Conservation (phyloP, 805 yeast species). For the Phaffomyces opuntiae region DNA sequence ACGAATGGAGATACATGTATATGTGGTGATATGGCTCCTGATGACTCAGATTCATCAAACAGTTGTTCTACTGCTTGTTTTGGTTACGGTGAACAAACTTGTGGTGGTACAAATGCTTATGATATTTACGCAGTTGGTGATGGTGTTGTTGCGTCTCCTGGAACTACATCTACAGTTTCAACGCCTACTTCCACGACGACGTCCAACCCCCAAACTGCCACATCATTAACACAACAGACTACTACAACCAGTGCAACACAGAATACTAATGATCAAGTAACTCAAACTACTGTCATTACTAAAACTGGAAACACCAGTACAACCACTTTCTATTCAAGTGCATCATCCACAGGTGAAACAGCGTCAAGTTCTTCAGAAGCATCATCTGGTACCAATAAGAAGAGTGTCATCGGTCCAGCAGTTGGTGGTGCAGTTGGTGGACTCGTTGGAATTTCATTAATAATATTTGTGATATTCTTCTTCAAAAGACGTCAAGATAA, state of each 20-base stretch:
- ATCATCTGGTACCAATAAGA: slow-evolving; percentile 5
- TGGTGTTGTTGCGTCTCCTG: too few species aligned
- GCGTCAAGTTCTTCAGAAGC: slow-evolving; percentile 7
- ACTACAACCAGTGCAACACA: slow-evolving; percentile 12
- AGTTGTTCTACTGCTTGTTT: slow-evolving; percentile 40
- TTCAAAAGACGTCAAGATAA: slow-evolving; percentile 30
- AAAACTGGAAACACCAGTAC: slow-evolving; percentile 12
- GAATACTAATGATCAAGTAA: background rate
- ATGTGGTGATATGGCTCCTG: slow-evolving; percentile 46
- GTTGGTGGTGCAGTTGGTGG: slow-evolving; percentile 62
- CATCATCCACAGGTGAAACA: slow-evolving; percentile 16
- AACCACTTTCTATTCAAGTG: slow-evolving; percentile 17
- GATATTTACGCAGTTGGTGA: slow-evolving; percentile 34
- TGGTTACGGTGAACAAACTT: slow-evolving; percentile 51
- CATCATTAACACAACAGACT: slow-evolving; percentile 18
- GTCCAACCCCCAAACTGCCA: slow-evolving; percentile 10
- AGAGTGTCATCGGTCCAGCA: slow-evolving; percentile 43
- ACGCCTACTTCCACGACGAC: slow-evolving; percentile 1
- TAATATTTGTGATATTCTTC: slow-evolving; percentile 34
- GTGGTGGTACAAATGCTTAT: slow-evolving; percentile 54
- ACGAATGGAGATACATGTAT: slow-evolving; percentile 45
- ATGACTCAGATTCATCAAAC: slow-evolving; percentile 24
- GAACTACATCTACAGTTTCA: background rate
- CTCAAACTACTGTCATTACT: slow-evolving; percentile 16
- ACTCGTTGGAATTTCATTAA: slow-evolving; percentile 36